These are phyloP conservation scores for Fusarium drepaniforme DNA, from an alignment of 2,329 filamentous ascomycete genomes.

Conservation along the genomic window DNA sequence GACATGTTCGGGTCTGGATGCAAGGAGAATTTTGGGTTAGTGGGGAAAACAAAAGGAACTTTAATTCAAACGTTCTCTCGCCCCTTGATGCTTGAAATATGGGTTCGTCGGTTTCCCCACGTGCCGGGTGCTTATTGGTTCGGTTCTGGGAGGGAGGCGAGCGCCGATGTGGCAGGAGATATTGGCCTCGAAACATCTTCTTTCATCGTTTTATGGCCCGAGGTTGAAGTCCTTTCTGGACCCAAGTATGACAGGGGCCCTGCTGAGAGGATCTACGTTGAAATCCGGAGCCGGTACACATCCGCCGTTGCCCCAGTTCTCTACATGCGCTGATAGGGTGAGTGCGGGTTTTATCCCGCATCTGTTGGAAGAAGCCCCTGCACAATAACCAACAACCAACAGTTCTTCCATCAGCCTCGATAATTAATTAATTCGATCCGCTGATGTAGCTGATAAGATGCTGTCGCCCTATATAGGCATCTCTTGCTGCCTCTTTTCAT, in stretches of 20 bases:
- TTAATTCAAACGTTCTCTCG: neutral
- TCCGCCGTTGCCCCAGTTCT: neutral
- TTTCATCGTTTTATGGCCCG: neutral
- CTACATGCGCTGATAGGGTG: neutral
- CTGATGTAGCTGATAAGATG: neutral
- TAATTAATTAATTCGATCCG: neutral
- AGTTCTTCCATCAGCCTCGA: neutral
- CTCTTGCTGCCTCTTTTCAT: neutral
- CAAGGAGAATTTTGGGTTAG: neutral
- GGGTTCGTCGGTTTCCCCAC: neutral
- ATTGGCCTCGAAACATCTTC: neutral
- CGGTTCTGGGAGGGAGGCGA: neutral
- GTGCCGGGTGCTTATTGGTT: neutral
- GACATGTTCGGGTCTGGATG: constrained; percentile 45
- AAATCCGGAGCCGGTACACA: neutral
- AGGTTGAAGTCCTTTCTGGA: neutral
- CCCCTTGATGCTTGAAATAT: constrained; percentile 1
- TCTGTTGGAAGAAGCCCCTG: neutral
- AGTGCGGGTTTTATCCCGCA: neutral
- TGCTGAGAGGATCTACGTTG: neutral
- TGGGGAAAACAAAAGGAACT: neutral
- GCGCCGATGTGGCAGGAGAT: neutral
- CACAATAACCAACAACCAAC: neutral
- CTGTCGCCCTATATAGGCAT: neutral
- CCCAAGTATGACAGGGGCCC: neutral